phyloP scores from a whole-genome alignment of 2,329 filamentous ascomycete genomes.

The Aureobasidium sp. region DNA sequence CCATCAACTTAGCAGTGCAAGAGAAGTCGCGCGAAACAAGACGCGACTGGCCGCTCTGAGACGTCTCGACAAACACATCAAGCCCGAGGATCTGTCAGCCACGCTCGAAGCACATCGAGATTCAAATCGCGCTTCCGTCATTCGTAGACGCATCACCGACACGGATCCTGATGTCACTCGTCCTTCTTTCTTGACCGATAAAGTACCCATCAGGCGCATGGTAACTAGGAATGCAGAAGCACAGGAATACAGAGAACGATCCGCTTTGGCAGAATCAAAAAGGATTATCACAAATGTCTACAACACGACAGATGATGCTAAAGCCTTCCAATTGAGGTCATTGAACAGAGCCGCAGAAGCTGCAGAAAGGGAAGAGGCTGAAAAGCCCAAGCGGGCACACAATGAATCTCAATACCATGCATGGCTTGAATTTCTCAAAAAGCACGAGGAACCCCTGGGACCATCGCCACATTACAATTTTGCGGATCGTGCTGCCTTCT shows the following conservation, averaged over 20 bases:
- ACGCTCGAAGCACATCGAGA: constrained; percentile 11
- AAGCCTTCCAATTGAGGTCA: not conserved
- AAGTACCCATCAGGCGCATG: not conserved
- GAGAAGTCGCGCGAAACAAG: too few species aligned
- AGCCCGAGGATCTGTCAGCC: constrained; percentile 4
- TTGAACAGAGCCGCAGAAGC: not conserved
- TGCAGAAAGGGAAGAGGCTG: not conserved
- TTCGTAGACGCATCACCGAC: not conserved
- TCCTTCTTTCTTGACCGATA: not conserved
- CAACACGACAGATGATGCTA: not conserved
- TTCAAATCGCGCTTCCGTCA: constrained; percentile 1
- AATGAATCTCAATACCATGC: not conserved
- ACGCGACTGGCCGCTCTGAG: not conserved
- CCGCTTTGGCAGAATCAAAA: not conserved
- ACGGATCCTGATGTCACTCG: not conserved
- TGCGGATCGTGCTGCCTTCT: not conserved
- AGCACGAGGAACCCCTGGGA: not conserved
- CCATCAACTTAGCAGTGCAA: not conserved
- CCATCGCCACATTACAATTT: not conserved
- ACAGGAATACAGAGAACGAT: not conserved
- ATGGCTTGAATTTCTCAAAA: not conserved
- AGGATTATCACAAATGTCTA: too few species aligned
- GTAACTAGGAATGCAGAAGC: not conserved
- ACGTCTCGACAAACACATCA: constrained; percentile 1
- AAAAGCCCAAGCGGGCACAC: not conserved